Conservation (phyloP, 202 grass and related monocot genomes). For the Carex sylvatica region DNA sequence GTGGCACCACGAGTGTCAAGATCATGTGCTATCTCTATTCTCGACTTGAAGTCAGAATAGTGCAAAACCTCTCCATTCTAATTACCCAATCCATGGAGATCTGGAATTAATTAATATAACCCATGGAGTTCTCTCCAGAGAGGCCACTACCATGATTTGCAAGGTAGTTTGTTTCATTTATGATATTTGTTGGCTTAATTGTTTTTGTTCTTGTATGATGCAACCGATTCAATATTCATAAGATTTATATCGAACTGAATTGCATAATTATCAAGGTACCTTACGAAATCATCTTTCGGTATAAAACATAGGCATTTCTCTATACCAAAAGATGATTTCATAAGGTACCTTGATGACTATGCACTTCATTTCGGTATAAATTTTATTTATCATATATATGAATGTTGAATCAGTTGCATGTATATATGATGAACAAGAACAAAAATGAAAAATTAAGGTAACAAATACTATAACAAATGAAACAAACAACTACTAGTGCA, state of each 20-base stretch:
- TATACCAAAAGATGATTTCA: background rate
- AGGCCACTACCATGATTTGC: too few relatives aligned
- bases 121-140: too few relatives aligned
- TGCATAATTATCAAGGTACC: too few relatives aligned
- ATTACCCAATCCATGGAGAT: background rate
- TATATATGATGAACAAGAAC: background rate
- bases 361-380: background rate
- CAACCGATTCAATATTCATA: too few relatives aligned
- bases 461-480: background rate
- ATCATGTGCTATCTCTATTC: background rate
- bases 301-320: too few relatives aligned
- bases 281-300: too few relatives aligned
- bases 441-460: background rate
- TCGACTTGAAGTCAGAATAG: conserved; percentile 10
- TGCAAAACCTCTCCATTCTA: background rate
- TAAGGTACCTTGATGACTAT: conserved; percentile 19
- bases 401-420: background rate
- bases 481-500: background rate
- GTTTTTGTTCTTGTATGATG: too few relatives aligned
- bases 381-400: background rate
- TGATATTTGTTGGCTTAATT: too few relatives aligned
- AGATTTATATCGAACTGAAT: too few relatives aligned
- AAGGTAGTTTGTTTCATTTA: too few relatives aligned
- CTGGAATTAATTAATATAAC: too few relatives aligned
- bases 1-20: too few relatives aligned